phyloP scores from a whole-genome alignment of 148 eudicot genomes.

The Oxyria digyna region DNA sequence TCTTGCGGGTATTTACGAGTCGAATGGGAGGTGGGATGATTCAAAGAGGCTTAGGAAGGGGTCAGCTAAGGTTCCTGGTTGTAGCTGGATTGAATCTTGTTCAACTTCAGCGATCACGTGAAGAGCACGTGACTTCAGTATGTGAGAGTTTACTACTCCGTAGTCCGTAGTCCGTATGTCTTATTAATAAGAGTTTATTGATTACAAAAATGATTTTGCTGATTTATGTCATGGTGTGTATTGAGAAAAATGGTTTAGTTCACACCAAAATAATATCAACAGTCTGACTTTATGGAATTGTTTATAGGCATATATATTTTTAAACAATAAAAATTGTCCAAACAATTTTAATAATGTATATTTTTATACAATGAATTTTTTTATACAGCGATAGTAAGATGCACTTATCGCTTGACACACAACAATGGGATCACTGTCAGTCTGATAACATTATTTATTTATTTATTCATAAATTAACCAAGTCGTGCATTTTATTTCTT shows the following conservation, averaged over 20 bases:
- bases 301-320: not conserved
- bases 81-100: conserved; percentile 48
- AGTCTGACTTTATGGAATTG: not conserved
- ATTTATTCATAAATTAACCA: too few species aligned
- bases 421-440: not conserved
- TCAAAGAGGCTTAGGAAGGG: conserved; percentile 46
- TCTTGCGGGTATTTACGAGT: conserved; percentile 62
- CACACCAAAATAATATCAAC: not conserved
- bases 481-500: too few species aligned
- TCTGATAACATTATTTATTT: not conserved
- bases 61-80: conserved; percentile 43
- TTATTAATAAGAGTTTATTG: too few species aligned
- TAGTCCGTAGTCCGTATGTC: too few species aligned
- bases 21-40: conserved; percentile 72
- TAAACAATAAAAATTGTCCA: not conserved
- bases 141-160: too few species aligned
- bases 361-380: too few species aligned
- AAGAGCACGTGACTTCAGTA: too few species aligned
- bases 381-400: not conserved
- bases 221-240: not conserved
- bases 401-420: not conserved
- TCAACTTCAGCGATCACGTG: not conserved
- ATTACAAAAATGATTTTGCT: too few species aligned
- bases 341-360: too few species aligned
- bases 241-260: not conserved